A percentile compares a stretch with the other conserved stretches of the same genome.
These are phyloP conservation scores for Fraxinus platypoda DNA, from an alignment of 305 asterid genomes.

Conservation along the genomic window DNA sequence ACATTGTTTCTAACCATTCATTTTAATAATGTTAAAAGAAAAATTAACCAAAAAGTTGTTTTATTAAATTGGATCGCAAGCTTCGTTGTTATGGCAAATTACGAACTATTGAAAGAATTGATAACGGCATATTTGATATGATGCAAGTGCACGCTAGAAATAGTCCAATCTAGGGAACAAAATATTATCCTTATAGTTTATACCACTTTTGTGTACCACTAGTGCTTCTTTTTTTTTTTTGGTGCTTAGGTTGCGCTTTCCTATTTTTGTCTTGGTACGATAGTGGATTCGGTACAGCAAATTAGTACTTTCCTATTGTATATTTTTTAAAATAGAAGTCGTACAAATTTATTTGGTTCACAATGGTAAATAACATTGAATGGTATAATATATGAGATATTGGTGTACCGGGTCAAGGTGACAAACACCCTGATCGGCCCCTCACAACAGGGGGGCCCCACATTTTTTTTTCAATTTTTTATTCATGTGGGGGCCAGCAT, in stretches of 20 bases:
- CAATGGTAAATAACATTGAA: neutral
- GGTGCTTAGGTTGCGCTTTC: conserved; percentile 29
- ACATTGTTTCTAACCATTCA: neutral
- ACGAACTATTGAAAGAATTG: neutral
- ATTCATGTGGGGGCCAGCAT: no score
- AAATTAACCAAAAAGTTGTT: neutral
- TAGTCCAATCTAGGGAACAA: neutral
- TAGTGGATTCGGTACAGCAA: conserved; percentile 44
- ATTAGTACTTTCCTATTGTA: conserved; percentile 27
- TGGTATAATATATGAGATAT: neutral
- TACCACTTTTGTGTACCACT: neutral
- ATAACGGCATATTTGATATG: neutral
- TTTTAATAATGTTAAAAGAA: neutral
- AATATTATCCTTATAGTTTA: neutral
- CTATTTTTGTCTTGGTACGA: conserved; percentile 29
- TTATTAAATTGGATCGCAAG: neutral
- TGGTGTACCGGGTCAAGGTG: no score
- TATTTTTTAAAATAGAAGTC: conserved; percentile 28
- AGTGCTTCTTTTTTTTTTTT: conserved; percentile 24
- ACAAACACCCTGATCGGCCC: no score
- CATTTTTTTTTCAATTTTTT: no score
- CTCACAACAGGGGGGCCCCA: no score
- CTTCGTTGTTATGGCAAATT: neutral
- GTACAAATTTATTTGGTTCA: conserved; percentile 17
- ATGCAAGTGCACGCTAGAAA: neutral